Evolutionary conservation across 345 rosid genomes (phyloP).

Genomic region (Camelina sativa): DNA sequence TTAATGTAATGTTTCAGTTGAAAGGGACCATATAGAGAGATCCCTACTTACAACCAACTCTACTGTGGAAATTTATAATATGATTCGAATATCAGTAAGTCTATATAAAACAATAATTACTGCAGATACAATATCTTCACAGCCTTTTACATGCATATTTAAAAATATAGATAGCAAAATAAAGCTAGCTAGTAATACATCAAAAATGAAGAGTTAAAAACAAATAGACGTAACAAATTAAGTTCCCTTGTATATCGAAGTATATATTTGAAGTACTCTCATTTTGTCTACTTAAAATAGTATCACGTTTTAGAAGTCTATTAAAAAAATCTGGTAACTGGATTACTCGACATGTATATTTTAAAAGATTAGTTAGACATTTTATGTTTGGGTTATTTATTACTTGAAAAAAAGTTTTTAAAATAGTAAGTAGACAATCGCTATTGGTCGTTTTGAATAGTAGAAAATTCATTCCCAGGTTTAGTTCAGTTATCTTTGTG

Average conservation of each 20-base stretch:
- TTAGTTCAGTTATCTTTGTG: conserved; percentile 4
- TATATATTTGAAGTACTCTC: too few species aligned
- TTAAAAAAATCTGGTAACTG: too few species aligned
- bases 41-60: conserved; percentile 44
- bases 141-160: conserved; percentile 10
- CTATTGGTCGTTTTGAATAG: conserved; percentile 14
- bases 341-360: too few species aligned
- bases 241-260: too few species aligned
- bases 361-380: too few species aligned
- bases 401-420: too few species aligned
- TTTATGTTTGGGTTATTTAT: too few species aligned
- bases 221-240: too few species aligned
- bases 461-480: background rate
- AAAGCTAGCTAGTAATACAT: background rate
- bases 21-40: conserved; percentile 35
- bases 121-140: background rate
- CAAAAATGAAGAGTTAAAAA: background rate
- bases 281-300: too few species aligned
- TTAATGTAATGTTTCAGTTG: conserved; percentile 31
- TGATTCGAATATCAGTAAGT: conserved; percentile 9
- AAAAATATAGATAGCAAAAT: background rate
- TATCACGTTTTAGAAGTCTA: too few species aligned
- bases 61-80: conserved; percentile 36
- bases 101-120: background rate
- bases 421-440: background rate